These are phyloP conservation scores for Collariella sp. DNA, from an alignment of 495 filamentous ascomycete species.

Conservation along the genomic window DNA sequence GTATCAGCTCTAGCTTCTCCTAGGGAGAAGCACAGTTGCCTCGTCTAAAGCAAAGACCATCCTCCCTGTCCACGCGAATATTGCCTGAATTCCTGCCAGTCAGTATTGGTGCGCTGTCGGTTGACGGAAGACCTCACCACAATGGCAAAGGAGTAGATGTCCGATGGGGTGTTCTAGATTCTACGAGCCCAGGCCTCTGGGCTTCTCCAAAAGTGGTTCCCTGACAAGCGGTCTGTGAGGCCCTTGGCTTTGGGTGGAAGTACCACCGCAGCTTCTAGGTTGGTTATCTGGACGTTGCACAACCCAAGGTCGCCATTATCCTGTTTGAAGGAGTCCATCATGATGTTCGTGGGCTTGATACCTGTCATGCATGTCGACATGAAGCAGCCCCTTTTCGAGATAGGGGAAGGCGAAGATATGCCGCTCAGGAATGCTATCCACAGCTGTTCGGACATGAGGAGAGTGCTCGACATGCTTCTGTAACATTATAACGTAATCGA, in stretches of 20 bases:
- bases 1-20: slow-evolving; percentile 2
- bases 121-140: slow-evolving; percentile 4
- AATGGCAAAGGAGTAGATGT: slow-evolving; percentile 8
- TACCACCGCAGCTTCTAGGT: slow-evolving; percentile 4
- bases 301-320: background rate
- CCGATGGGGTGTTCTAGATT: slow-evolving; percentile 4
- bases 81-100: slow-evolving; percentile 1
- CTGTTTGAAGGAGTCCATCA: slow-evolving; percentile 4
- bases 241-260: slow-evolving; percentile 3
- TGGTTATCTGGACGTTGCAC: slow-evolving; percentile 2
- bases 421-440: slow-evolving; percentile 4
- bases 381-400: slow-evolving; percentile 3
- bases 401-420: slow-evolving; percentile 4
- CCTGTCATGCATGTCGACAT: slow-evolving; percentile 2
- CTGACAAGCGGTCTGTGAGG: slow-evolving; percentile 4
- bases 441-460: slow-evolving; percentile 4
- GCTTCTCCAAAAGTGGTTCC: slow-evolving; percentile 7
- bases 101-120: background rate
- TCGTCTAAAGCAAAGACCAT: slow-evolving; percentile 7
- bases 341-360: slow-evolving; percentile 8
- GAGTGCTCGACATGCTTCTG: slow-evolving; percentile 8
- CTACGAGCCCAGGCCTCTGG: slow-evolving; percentile 6
- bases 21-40: slow-evolving; percentile 3
- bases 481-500: background rate
- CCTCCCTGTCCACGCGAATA: slow-evolving; percentile 6